phyloP scores from a whole-genome alignment of 441 rosid species.

The Erodium trifolium region DNA sequence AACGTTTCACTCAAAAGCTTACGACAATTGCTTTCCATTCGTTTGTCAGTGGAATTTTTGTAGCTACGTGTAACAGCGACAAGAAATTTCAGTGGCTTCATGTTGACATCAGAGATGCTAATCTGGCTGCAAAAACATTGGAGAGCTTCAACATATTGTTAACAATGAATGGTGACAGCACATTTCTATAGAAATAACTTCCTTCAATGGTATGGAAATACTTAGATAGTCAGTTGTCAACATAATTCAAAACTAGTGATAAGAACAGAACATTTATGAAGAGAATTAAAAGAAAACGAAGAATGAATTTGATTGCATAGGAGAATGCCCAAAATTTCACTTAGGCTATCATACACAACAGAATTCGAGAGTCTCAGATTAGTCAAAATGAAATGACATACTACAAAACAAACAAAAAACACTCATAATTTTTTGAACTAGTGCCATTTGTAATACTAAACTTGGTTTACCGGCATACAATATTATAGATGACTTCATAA shows the following conservation, averaged over 20 bases:
- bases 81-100: conserved; percentile 59
- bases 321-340: not conserved
- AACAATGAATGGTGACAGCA: not conserved
- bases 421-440: not conserved
- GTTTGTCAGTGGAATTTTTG: conserved; percentile 29
- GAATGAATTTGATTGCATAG: not conserved
- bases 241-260: not conserved
- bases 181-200: conserved; percentile 10
- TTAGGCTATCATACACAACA: not conserved
- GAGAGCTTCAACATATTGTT: conserved; percentile 16
- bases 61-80: conserved; percentile 32
- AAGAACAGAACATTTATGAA: not conserved
- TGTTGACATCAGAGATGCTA: conserved; percentile 39
- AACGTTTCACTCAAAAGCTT: conserved; percentile 51
- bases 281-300: not conserved
- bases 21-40: conserved; percentile 25
- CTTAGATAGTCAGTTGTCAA: not conserved
- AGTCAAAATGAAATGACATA: not conserved
- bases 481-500: not conserved
- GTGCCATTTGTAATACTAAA: not conserved
- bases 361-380: not conserved
- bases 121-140: conserved; percentile 42
- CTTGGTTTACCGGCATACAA: conserved; percentile 4
- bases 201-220: conserved; percentile 1
- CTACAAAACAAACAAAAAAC: not conserved